Conservation (phyloP, 306 rosid species). For the Lupinus albus region DNA sequence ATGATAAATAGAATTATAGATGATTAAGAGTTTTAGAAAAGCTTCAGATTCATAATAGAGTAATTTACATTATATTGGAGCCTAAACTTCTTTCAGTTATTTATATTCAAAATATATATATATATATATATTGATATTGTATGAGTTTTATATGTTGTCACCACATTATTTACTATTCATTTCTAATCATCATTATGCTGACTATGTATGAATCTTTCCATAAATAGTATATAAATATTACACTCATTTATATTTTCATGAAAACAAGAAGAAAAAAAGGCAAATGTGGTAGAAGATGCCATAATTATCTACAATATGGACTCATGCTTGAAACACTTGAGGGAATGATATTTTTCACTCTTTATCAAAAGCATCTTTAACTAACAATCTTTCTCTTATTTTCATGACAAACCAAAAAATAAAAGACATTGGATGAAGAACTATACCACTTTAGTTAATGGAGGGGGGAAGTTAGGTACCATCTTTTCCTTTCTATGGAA, state of each 20-base stretch:
- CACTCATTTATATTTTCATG: constrained; percentile 7
- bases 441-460: constrained; percentile 73
- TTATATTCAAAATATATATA: too few relatives aligned
- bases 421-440: constrained; percentile 78
- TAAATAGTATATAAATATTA: too few relatives aligned
- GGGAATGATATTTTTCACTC: constrained; percentile 58
- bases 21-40: constrained; percentile 8
- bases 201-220: too few relatives aligned
- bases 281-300: not conserved
- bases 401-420: constrained; percentile 64
- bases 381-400: constrained; percentile 87
- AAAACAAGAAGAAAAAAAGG: not conserved
- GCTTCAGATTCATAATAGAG: not conserved
- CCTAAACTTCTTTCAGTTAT: not conserved
- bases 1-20: constrained; percentile 2
- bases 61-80: not conserved
- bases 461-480: constrained; percentile 53
- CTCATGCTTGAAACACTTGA: constrained; percentile 50
- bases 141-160: too few relatives aligned
- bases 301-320: constrained; percentile 17
- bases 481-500: constrained; percentile 56
- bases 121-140: too few relatives aligned
- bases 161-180: too few relatives aligned
- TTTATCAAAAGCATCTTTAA: constrained; percentile 85
- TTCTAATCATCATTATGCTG: too few relatives aligned